phyloP scores from a whole-genome alignment of 768 basidiomycete genomes.

The Tricholoma sp. region DNA sequence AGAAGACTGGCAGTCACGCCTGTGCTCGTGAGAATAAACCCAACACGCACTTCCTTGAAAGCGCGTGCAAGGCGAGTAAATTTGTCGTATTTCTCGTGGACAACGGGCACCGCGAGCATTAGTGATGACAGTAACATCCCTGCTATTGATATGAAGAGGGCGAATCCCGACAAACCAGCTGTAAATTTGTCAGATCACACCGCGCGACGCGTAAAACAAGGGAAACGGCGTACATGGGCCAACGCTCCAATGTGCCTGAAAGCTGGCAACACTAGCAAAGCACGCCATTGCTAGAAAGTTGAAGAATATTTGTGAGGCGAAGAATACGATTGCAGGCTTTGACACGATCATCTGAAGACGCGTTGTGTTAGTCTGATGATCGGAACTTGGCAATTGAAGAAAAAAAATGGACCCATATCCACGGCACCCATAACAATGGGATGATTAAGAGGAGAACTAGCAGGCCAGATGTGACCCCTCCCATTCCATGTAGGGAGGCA shows the following conservation, averaged over 20 bases:
- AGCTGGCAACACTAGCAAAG: slow-evolving; percentile 83
- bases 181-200: slow-evolving; percentile 13
- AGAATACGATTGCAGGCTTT: slow-evolving; percentile 75
- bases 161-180: slow-evolving; percentile 88
- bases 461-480: slow-evolving; percentile 33
- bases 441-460: slow-evolving; percentile 63
- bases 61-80: slow-evolving; percentile 72
- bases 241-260: slow-evolving; percentile 80
- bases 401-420: slow-evolving; percentile 59
- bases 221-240: slow-evolving; percentile 70
- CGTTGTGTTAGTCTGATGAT: neutral
- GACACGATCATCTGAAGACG: slow-evolving; percentile 75
- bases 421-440: slow-evolving; percentile 58
- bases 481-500: slow-evolving; percentile 25
- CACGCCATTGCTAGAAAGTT: slow-evolving; percentile 90
- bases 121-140: slow-evolving; percentile 72
- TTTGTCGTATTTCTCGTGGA: slow-evolving; percentile 85
- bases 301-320: slow-evolving; percentile 82
- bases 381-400: slow-evolving; percentile 10
- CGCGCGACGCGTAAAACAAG: neutral
- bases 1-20: slow-evolving; percentile 66
- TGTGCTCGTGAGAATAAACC: slow-evolving; percentile 74
- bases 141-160: slow-evolving; percentile 71
- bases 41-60: slow-evolving; percentile 76
- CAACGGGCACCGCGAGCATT: slow-evolving; percentile 71